Evolutionary conservation across 257 asterid genomes (phyloP).

Genomic region (Cynanchum wilfordii): DNA sequence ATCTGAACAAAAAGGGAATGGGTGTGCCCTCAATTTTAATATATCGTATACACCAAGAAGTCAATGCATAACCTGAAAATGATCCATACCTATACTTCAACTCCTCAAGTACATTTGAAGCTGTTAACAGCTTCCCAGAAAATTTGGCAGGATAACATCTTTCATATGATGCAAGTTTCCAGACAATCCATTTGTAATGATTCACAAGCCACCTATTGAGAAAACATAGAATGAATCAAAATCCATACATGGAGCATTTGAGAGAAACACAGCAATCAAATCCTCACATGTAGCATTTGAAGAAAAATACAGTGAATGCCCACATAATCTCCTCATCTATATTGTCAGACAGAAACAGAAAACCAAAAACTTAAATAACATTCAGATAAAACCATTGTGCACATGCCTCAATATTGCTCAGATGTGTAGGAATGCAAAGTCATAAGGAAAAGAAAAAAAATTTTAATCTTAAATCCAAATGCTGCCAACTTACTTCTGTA

Average conservation of each 20-base stretch:
- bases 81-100: slow-evolving; percentile 61
- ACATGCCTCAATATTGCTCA: not conserved
- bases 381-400: not conserved
- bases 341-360: not conserved
- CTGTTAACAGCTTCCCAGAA: slow-evolving; percentile 60
- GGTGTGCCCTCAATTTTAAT: not conserved
- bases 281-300: not conserved
- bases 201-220: slow-evolving; percentile 71
- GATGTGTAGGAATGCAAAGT: not conserved
- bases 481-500: not conserved
- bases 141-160: slow-evolving; percentile 71
- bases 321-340: not conserved
- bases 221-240: slow-evolving; percentile 12
- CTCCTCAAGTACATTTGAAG: slow-evolving; percentile 82
- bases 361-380: not conserved
- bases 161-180: slow-evolving; percentile 93
- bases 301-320: not conserved
- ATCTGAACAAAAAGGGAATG: slow-evolving; percentile 36
- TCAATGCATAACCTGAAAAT: slow-evolving; percentile 11
- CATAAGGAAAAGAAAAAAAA: not conserved
- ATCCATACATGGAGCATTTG: slow-evolving; percentile 1
- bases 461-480: not conserved
- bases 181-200: slow-evolving; percentile 92
- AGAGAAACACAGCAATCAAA: too few relatives aligned
- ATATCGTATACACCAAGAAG: not conserved